These are phyloP conservation scores for Centrapalus pauciflorus DNA, from an alignment of 129 eudicot genomes.

Conservation along the genomic window DNA sequence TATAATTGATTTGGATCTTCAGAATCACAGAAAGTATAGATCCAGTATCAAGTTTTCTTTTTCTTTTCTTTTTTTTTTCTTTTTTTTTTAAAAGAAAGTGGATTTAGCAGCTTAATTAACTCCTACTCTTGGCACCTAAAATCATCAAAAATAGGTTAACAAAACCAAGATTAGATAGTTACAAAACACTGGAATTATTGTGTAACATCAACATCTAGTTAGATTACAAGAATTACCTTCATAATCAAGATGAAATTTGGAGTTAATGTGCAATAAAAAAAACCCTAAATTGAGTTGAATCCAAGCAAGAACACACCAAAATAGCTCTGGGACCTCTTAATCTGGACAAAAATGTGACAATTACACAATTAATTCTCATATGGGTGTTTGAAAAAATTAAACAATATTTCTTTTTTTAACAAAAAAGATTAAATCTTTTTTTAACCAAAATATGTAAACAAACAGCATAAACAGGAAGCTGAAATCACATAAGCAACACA, in stretches of 20 bases:
- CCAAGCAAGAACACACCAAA: conserved; percentile 8
- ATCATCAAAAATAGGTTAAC: not conserved
- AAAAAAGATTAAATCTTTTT: not conserved
- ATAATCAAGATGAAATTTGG: conserved; percentile 8
- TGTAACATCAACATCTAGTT: not conserved
- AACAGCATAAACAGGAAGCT: not conserved
- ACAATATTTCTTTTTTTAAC: conserved; percentile 10
- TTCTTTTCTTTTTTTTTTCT: not conserved
- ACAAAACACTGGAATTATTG: conserved; percentile 3
- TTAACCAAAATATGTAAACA: not conserved
- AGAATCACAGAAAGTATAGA: conserved; percentile 23
- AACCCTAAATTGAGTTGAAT: not conserved
- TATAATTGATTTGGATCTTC: conserved; percentile 40
- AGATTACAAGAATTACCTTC: conserved; percentile 10
- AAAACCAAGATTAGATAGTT: not conserved
- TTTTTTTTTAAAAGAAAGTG: not conserved
- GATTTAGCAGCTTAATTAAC: conserved; percentile 1
- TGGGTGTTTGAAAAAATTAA: conserved; percentile 6
- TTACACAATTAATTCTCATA: not conserved
- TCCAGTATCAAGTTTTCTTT: conserved; percentile 20
- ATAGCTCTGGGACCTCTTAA: not conserved
- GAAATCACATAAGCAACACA: not conserved
- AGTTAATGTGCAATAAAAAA: not conserved
- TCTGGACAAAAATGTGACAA: conserved; percentile 8
- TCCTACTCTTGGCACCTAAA: conserved; percentile 5